Base-by-base conservation (phyloP, 2,329 filamentous ascomycete genomes). In the Fusarium domesticum region DNA sequence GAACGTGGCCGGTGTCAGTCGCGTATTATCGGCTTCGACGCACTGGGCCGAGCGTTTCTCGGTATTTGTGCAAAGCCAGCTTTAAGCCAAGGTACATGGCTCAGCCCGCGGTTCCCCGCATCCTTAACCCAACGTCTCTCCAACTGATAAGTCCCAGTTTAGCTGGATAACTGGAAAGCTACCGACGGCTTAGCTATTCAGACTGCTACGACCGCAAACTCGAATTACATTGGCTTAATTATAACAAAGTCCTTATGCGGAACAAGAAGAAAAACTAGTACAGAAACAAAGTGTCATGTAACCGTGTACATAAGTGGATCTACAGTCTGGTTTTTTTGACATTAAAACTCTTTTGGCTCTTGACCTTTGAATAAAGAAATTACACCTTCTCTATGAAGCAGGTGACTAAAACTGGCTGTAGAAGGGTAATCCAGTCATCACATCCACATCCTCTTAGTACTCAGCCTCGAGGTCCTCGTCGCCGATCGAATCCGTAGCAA, bases 401-500 rank as follows among this genome's bases (percentile, higher is more conserved):
- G 51, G 57, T 54, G 51, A 58, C 52, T 58, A 59, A 53, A 56
- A 59, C 54, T 53, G 49, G 53, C 44, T 48, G 39, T 46, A 57
- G 48, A 51, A 49, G 37, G 42, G 48, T 37, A 56, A 51, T 54
- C 56, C 54, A 58, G 56, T 51, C 43, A 46, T 53, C 48, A 44
- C 48, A 50, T 53, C 25, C 51, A 35, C 39, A 47, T 39, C 47
- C 55, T 44, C 58, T 54, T 95, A 96, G 80, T 96, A 96, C 82
- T 96, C 92, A 58, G 88, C 87, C 74, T 95, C 90, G 60, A 80
- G 75, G 66, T 91, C 89, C 62, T 95, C 91, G 55, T 83, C 87
- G 68, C 91, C 91, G 63, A 95, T 74, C 53, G 90, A 95, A 74
- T 97, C 92, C 64, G 89, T 89, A 56, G 90, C 92, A 67, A 97